Base-by-base conservation (phyloP, 2,329 filamentous ascomycete genomes). In the Metarhizium brunneum region DNA sequence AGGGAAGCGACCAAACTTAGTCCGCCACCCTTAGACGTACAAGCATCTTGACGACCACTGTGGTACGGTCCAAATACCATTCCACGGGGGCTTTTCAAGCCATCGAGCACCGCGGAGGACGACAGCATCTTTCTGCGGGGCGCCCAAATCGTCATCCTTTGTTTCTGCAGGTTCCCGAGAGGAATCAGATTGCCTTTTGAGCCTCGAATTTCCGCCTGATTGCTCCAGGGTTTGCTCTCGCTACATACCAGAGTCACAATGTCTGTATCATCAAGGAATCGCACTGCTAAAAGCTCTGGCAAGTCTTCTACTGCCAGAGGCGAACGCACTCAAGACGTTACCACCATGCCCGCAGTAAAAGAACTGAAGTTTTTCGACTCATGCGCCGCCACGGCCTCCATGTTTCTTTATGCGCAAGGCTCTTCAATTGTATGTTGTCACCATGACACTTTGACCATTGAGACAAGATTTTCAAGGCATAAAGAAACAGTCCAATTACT, bases 391-490 rank as follows among this genome's bases (percentile, higher is more conserved):
- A 97, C 94, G 4, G 90, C 88, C 2, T 90, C 90, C 29, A 88
- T 94, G 76, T 87, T 99, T 61, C 80, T 99, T 30, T 96, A 95
- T 71, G 86, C 90, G 29, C 82, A 97, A 69, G 88, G 90, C 36
- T 85, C 85, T 54, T 83, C 85, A 6, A 85, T 99, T 57, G 79
- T 96, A 29, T 94, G 91, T 69, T 85, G 92, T 36, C 91, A 95
- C 65, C 92, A 97, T 73, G 92, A 97, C 68, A 95, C 89, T 3
- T 75, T 99, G 54, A 89, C 88, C 18, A 86, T 97, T 61, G 92
- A 97, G 66, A 80, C 91, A 58, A 82, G 88, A 18, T 97, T 97
- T 68, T 84, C 88, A 32, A 81, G 85, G 57, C 94, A 99, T 69
- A 81, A 83, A 38, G 88, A 95, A 60, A 86, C 95, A 61, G 85